Conservation (phyloP, 75 land plant species). For the Isoetes taiwanensis region DNA sequence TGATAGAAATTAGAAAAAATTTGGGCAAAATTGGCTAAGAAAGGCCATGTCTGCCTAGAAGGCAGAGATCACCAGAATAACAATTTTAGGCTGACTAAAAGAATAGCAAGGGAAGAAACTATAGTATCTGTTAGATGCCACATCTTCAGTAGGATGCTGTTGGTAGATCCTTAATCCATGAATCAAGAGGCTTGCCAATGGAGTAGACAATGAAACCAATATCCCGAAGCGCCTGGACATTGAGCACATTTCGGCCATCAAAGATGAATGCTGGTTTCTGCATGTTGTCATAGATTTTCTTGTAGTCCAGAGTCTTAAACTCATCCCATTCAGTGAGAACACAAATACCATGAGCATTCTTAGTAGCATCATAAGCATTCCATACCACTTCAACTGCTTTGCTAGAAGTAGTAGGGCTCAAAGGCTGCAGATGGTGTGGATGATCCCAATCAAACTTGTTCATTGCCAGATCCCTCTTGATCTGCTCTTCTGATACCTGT, state of each 20-base stretch:
- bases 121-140: too few relatives aligned
- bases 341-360: conserved; percentile 71
- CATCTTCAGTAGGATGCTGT: conserved; percentile 19
- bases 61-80: too few relatives aligned
- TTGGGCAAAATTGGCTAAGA: too few relatives aligned
- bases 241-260: conserved; percentile 49
- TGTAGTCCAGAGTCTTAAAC: conserved; percentile 49
- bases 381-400: conserved; percentile 57
- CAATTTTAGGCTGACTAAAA: too few relatives aligned
- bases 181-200: conserved; percentile 69
- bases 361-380: conserved; percentile 81
- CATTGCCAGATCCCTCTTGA: conserved; percentile 72
- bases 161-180: conserved; percentile 59
- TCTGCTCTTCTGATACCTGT: conserved; percentile 85
- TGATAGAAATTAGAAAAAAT: too few relatives aligned
- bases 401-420: conserved; percentile 49
- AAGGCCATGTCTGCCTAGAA: too few relatives aligned
- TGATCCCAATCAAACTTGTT: conserved; percentile 94
- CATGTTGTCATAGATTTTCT: conserved; percentile 54
- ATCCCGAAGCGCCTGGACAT: conserved; percentile 41
- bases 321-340: conserved; percentile 90
- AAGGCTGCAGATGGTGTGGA: conserved; percentile 69
- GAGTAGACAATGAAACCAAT: conserved; percentile 76
- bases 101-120: too few relatives aligned
- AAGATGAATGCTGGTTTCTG: conserved; percentile 73